These are phyloP conservation scores for Corymbia maculata DNA, from an alignment of 345 rosid species.

Conservation along the genomic window DNA sequence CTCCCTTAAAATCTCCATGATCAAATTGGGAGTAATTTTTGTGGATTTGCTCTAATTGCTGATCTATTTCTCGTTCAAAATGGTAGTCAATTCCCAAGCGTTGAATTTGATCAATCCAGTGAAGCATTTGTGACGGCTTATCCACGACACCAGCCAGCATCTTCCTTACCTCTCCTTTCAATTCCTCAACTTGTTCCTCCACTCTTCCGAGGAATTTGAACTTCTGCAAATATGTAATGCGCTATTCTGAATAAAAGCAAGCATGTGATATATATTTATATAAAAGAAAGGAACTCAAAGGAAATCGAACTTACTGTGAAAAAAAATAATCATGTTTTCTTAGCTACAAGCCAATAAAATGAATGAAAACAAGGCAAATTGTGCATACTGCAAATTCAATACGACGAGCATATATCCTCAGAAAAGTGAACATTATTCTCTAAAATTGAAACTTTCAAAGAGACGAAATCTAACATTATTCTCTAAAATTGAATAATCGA, in stretches of 20 bases:
- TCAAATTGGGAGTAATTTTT: neutral
- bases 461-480: neutral
- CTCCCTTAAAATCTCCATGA: neutral
- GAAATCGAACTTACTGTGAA: neutral
- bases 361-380: neutral
- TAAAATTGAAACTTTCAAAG: neutral
- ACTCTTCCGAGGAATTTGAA: neutral
- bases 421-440: neutral
- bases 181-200: neutral
- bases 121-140: neutral
- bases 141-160: neutral
- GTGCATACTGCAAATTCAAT: neutral
- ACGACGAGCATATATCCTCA: neutral
- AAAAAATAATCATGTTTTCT: neutral
- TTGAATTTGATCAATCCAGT: constrained; percentile 18
- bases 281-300: neutral
- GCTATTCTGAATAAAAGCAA: neutral
- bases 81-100: constrained; percentile 31
- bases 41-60: neutral
- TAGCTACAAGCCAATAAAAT: neutral
- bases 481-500: neutral
- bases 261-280: neutral
- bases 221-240: neutral
- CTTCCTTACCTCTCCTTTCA: constrained; percentile 4
- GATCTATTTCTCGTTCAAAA: constrained; percentile 29